Base-by-base conservation (phyloP, 2,329 filamentous ascomycete genomes). In the Penicillium crustosum region DNA sequence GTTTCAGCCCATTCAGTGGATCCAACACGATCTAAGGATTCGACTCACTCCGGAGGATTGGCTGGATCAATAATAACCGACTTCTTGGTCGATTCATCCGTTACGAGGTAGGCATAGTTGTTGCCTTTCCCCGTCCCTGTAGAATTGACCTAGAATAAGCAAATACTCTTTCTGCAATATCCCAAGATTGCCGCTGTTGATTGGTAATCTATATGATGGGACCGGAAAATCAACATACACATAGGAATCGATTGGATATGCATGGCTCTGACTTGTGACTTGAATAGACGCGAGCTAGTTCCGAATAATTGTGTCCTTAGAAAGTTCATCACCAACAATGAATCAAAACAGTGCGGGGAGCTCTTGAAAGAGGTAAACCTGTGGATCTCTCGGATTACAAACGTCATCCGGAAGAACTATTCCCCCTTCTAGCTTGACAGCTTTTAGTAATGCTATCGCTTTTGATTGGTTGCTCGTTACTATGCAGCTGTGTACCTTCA, bases 241-340 rank as follows among this genome's bases (percentile, higher is more conserved):
- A 82, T 82, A 19, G 80, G 80, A 73, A 82, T 81, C 41, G 79
- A 80, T 62, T 79, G 75, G 62, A 82, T 74, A 77, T 82, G 80
- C 80, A 82, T 82, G 55, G 67, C 63, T 71, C 73, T 70, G 49
- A 49, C 29, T 50, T 62, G 61, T 29, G 49, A 31, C 23, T 59
- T 61, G 33, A 43, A 21, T n/a, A 33, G 45, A 55, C 31, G 49
- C 15, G 53, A 53, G 57, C 53, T 49, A 53, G 23, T 49, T 55
- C 50, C 25, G 43, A 66, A 53, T 47, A 60, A 60, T 45, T 66
- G 61, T 42, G 65, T 53, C 62, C 65, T 67, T 58, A 65, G 43
- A 61, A 73, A 67, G 62, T 53, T 70, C 70, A 75, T 74, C 58
- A 69, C 63, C 58, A 44, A 54, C 8, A 39, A 45, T 27, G 39